Evolutionary conservation across 2,329 filamentous ascomycete genomes (phyloP).

Genomic region (Amauroascus verrucosus): DNA sequence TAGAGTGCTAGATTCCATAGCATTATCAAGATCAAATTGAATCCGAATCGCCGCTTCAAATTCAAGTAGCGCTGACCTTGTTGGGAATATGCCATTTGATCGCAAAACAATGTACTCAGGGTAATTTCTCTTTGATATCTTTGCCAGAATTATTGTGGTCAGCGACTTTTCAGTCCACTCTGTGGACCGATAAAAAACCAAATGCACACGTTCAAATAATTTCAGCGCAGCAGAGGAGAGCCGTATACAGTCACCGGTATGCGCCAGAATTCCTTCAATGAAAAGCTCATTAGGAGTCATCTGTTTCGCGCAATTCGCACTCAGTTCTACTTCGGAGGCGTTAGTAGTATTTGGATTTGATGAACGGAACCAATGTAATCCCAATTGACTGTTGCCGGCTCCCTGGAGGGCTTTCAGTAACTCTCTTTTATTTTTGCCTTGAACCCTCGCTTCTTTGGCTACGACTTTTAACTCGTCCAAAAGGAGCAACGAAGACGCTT

Average conservation of each 20-base stretch:
- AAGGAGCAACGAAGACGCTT: conserved; percentile 70
- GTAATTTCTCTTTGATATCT: conserved; percentile 78
- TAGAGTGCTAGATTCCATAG: conserved; percentile 69
- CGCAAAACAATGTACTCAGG: conserved; percentile 83
- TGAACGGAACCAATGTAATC: conserved; percentile 53
- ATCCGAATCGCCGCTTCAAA: conserved; percentile 79
- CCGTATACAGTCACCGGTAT: conserved; percentile 73
- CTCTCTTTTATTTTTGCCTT: conserved; percentile 79
- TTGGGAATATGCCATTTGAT: conserved; percentile 77
- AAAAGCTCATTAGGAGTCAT: conserved; percentile 65
- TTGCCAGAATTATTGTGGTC: conserved; percentile 86
- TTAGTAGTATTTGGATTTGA: background rate
- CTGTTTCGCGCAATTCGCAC: conserved; percentile 14
- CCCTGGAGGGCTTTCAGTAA: conserved; percentile 63
- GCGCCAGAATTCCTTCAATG: conserved; percentile 61
- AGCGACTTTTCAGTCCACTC: conserved; percentile 97
- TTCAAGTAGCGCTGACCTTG: conserved; percentile 64
- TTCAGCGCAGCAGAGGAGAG: conserved; percentile 62
- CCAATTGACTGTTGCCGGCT: conserved; percentile 62
- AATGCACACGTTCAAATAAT: conserved; percentile 85
- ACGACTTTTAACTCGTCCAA: conserved; percentile 78
- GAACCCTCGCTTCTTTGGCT: conserved; percentile 75
- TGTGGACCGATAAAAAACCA: conserved; percentile 91
- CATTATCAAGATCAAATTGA: conserved; percentile 69
- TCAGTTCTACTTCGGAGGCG: background rate